These are phyloP conservation scores for Phialophora tarda DNA, from an alignment of 2,329 filamentous ascomycete species.

Conservation along the genomic window DNA sequence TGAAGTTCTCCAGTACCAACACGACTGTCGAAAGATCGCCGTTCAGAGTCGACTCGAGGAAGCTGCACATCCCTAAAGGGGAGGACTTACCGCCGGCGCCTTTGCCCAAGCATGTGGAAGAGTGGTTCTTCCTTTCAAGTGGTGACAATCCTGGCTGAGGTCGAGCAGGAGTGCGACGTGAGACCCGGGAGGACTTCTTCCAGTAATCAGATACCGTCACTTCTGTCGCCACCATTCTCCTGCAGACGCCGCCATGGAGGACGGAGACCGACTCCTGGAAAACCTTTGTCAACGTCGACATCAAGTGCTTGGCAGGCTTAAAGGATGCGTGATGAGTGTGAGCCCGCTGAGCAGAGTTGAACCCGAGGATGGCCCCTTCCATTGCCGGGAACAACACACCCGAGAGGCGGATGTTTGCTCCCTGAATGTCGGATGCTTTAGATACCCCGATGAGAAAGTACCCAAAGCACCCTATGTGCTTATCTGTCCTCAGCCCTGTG, in stretches of 20 bases:
- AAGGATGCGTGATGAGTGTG: constrained; percentile 38
- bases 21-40: background rate
- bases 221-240: constrained; percentile 49
- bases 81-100: background rate
- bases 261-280: constrained; percentile 48
- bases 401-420: background rate
- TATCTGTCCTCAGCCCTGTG: background rate
- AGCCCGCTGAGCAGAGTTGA: background rate
- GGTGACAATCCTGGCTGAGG: background rate
- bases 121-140: background rate
- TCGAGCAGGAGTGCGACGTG: no score
- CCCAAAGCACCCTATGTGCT: background rate
- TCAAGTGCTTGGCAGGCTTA: constrained; percentile 52
- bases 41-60: background rate
- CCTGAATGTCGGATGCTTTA: background rate
- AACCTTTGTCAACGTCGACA: constrained; percentile 57
- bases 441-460: background rate
- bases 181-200: constrained; percentile 48
- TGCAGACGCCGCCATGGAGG: constrained; percentile 57
- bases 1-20: background rate
- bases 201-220: constrained; percentile 23
- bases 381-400: background rate
- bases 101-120: background rate
- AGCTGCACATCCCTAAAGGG: background rate
- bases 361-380: no score